phyloP scores from a whole-genome alignment of 1,284 basidiomycete genomes.

The Apiotrichum gamsii region DNA sequence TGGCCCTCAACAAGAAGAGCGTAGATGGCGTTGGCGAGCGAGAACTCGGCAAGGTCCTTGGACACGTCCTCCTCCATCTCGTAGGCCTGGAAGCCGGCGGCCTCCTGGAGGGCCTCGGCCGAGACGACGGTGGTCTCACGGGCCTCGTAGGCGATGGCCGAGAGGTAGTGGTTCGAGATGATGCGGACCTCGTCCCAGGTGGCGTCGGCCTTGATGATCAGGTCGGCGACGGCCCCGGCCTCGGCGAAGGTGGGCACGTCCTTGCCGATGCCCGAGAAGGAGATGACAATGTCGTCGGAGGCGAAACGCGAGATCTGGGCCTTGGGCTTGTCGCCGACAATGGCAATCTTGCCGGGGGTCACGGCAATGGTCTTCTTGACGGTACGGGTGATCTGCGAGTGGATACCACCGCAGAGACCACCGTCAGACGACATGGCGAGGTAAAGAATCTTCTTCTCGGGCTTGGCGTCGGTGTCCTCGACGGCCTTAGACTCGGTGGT shows the following conservation, averaged over 20 bases:
- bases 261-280: constrained; percentile 97
- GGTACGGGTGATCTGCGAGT: constrained; percentile 90
- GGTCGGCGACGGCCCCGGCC: constrained; percentile 86
- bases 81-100: constrained; percentile 81
- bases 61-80: constrained; percentile 95
- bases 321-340: constrained; percentile 98
- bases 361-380: constrained; percentile 59
- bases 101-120: constrained; percentile 68
- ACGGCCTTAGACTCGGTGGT: constrained; percentile 58
- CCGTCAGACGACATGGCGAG: constrained; percentile 95
- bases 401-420: constrained; percentile 99
- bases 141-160: constrained; percentile 87
- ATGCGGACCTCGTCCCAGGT: constrained; percentile 82
- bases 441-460: constrained; percentile 71
- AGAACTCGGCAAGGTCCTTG: constrained; percentile 91
- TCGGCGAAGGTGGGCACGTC: constrained; percentile 97
- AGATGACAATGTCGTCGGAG: constrained; percentile 65
- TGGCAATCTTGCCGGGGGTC: constrained; percentile 64
- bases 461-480: constrained; percentile 48
- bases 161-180: constrained; percentile 93
- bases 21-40: constrained; percentile 93
- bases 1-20: constrained; percentile 92
- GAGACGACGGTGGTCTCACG: constrained; percentile 70
- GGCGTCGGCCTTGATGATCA: constrained; percentile 78
- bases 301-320: constrained; percentile 70